phyloP scores from a whole-genome alignment of 2,329 filamentous ascomycete genomes.

The Bipolaris sorokiniana region DNA sequence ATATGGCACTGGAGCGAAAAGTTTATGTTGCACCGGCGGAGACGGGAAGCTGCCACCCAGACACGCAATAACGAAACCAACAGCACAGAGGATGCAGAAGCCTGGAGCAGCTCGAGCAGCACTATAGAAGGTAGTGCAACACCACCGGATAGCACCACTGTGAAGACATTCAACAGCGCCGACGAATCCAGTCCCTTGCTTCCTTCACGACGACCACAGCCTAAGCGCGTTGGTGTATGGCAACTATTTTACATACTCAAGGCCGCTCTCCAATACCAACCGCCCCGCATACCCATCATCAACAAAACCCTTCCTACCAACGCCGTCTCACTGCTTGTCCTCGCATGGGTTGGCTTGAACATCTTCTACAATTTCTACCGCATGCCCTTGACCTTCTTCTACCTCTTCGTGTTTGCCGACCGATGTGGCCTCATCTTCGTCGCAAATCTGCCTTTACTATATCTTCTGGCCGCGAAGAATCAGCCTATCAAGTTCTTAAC shows the following conservation, averaged over 20 bases:
- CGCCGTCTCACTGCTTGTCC: slow-evolving; percentile 59
- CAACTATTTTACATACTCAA: slow-evolving; percentile 34
- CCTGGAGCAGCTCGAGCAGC: slow-evolving; percentile 50
- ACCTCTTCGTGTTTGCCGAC: slow-evolving; percentile 65
- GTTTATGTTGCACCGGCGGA: slow-evolving; percentile 24
- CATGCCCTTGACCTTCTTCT: slow-evolving; percentile 56
- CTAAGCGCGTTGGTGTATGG: slow-evolving; percentile 13
- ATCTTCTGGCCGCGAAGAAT: slow-evolving; percentile 70
- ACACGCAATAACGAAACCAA: neutral
- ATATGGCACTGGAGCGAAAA: slow-evolving; percentile 47
- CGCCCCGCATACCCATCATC: slow-evolving; percentile 61
- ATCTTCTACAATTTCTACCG: slow-evolving; percentile 64
- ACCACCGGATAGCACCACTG: slow-evolving; percentile 32
- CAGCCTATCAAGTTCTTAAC: slow-evolving; percentile 67
- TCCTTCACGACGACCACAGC: slow-evolving; percentile 1
- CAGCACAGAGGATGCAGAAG: slow-evolving; percentile 21
- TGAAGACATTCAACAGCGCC: slow-evolving; percentile 25
- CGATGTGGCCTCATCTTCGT: slow-evolving; percentile 61
- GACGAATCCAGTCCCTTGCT: slow-evolving; percentile 47
- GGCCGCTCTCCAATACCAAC: slow-evolving; percentile 61
- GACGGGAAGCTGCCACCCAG: neutral
- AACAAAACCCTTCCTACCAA: slow-evolving; percentile 65
- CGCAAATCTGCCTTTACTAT: slow-evolving; percentile 61
- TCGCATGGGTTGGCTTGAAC: slow-evolving; percentile 61
- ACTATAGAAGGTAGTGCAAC: slow-evolving; percentile 47